Conservation (phyloP, 2,329 filamentous ascomycete genomes). For the Penicillium freii region DNA sequence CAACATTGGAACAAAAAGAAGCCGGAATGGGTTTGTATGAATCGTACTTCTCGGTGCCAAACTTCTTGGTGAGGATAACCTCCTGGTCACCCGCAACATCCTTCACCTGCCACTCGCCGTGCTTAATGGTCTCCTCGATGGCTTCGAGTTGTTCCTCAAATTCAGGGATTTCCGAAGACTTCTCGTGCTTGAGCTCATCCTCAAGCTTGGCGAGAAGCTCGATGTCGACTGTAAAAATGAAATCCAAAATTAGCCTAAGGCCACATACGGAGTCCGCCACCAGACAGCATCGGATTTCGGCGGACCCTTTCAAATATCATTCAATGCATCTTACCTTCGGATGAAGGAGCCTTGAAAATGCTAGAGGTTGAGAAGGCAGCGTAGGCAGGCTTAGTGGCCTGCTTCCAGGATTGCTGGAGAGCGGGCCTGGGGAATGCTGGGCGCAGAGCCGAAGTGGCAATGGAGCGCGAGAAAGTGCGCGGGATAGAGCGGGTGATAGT, state of each 20-base stretch:
- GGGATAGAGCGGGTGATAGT: slow-evolving; percentile 65
- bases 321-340: slow-evolving; percentile 42
- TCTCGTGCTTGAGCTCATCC: slow-evolving; percentile 79
- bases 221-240: slow-evolving; percentile 56
- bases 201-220: slow-evolving; percentile 85
- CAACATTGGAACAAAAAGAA: neutral
- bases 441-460: slow-evolving; percentile 53
- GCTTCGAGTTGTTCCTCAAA: slow-evolving; percentile 77
- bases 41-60: slow-evolving; percentile 80
- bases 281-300: neutral
- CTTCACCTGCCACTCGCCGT: slow-evolving; percentile 73
- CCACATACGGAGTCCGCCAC: neutral
- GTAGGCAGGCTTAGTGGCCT: slow-evolving; percentile 40
- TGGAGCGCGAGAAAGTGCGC: slow-evolving; percentile 58
- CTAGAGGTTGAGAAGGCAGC: slow-evolving; percentile 50
- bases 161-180: slow-evolving; percentile 71
- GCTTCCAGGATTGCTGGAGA: slow-evolving; percentile 52
- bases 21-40: neutral
- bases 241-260: slow-evolving; percentile 4
- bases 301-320: neutral
- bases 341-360: slow-evolving; percentile 44
- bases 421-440: slow-evolving; percentile 51
- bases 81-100: slow-evolving; percentile 85
- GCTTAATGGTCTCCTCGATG: slow-evolving; percentile 87
- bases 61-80: slow-evolving; percentile 76